Conservation (phyloP, 1,139 yeast species). For the Kodamaea ohmeri region DNA sequence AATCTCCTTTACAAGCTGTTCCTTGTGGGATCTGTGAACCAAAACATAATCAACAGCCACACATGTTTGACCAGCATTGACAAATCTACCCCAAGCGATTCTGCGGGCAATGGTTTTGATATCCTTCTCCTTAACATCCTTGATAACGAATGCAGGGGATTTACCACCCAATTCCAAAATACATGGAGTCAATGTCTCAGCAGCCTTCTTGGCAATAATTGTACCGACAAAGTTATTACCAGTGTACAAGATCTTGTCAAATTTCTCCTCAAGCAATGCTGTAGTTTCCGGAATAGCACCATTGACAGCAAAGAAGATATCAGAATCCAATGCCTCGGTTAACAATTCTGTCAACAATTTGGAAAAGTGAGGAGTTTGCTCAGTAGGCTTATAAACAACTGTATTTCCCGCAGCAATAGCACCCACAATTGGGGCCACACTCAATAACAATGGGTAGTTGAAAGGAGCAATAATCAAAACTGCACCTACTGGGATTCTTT, state of each 20-base stretch:
- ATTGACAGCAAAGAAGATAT: constrained; percentile 58
- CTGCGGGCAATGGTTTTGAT: constrained; percentile 60
- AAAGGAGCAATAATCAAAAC: constrained; percentile 79
- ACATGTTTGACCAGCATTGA: constrained; percentile 90
- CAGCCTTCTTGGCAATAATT: constrained; percentile 77
- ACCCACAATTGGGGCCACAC: constrained; percentile 67
- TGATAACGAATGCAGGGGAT: constrained; percentile 74
- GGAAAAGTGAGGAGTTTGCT: constrained; percentile 65
- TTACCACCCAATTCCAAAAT: constrained; percentile 92
- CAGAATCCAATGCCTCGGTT: constrained; percentile 51
- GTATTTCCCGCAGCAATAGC: constrained; percentile 89
- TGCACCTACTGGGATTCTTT: constrained; percentile 71
- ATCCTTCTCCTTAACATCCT: constrained; percentile 43
- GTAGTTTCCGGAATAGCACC: constrained; percentile 77
- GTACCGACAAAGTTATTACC: constrained; percentile 79
- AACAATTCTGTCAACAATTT: constrained; percentile 56
- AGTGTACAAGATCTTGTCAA: constrained; percentile 84
- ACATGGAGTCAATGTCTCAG: constrained; percentile 77
- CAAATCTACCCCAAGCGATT: constrained; percentile 73
- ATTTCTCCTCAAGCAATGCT: constrained; percentile 60
- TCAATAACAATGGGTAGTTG: constrained; percentile 75
- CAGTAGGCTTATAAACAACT: constrained; percentile 79
- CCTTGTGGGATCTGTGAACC: constrained; percentile 51
- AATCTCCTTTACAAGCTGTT: constrained; percentile 47
- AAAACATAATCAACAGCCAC: constrained; percentile 82